phyloP scores from a whole-genome alignment of 2,329 filamentous ascomycete species.

The Ascochyta rabiei region DNA sequence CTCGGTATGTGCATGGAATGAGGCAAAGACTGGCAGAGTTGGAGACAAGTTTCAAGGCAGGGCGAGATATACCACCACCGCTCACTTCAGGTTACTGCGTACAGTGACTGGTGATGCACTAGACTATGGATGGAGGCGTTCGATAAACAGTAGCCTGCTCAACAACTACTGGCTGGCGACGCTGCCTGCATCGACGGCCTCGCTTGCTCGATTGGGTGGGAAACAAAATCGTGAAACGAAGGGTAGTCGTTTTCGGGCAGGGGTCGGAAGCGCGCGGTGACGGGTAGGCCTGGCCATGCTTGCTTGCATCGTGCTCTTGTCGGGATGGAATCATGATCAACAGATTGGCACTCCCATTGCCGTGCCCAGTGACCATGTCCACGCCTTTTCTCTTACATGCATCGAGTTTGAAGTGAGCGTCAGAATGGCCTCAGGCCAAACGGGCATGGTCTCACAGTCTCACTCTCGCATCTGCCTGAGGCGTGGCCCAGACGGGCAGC shows the following conservation, averaged over 20 bases:
- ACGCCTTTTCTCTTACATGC: background rate
- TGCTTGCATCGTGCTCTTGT: constrained; percentile 27
- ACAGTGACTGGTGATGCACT: background rate
- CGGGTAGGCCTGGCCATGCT: constrained; percentile 16
- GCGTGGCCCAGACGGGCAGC: background rate
- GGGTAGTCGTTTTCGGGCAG: constrained; percentile 24
- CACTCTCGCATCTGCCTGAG: constrained; percentile 30
- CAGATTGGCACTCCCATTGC: constrained; percentile 5
- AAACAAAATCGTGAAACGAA: constrained; percentile 33
- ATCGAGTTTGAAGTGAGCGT: constrained; percentile 5
- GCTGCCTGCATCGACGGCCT: constrained; percentile 8
- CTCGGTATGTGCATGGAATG: background rate
- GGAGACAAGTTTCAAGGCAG: constrained; percentile 6
- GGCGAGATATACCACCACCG: background rate
- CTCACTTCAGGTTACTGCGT: background rate
- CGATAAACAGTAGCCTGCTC: constrained; percentile 10
- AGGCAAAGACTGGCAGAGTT: background rate
- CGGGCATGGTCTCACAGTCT: constrained; percentile 37
- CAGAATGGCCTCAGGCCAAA: constrained; percentile 30
- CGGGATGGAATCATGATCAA: constrained; percentile 9
- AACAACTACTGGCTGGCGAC: constrained; percentile 12
- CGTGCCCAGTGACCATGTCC: background rate
- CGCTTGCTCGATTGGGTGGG: constrained; percentile 18
- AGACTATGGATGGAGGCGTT: constrained; percentile 12
- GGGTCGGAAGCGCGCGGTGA: constrained; percentile 22